Evolutionary conservation across 1,284 basidiomycete genomes (phyloP), one percentile per base, ranked within the genome.

Genomic region (Tilletia walkeri): DNA sequence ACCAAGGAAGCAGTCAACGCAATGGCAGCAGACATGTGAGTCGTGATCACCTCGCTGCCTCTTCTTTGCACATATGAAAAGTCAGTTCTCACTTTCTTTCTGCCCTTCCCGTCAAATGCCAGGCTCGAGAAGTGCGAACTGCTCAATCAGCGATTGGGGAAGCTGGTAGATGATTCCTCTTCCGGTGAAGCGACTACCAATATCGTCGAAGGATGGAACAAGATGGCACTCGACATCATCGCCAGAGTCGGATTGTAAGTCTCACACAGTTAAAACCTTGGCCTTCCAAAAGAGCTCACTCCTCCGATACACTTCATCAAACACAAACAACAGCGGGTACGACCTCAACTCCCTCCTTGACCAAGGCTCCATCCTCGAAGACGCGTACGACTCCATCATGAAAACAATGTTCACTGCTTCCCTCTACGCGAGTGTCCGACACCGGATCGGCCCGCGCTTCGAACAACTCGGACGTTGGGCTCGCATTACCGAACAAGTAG

Each of bases 211-310:
- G 10, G 36, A 16, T 61, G 56, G 56, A 61, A 30, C 20, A 61
- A 61, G 56, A 5, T 61, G 24, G 36, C 24, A 9, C 20, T 61
- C 24, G 56, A 61, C 18, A 18, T 38, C 7, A 30, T 61, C 20
- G 56, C 24, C 20, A 61, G 18, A 18, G 56, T 38, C 36, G 56
- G 56, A n/a, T 61, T 61, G 50, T 53, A 18, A 53, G 50, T 53
- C 18, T 4, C 1, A 18, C 14, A 14, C 6, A 7, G 41, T 53
- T 4, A 7, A 7, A 53, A 7, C 50, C 4, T 4, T 30, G 50
- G 2, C 18, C 7, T n/a, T 30, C 18, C 50, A 7, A 7, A 7
- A 14, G n/a, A n/a, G 18, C 50, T 20, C n/a, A 7, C 4, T 20
- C 18, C n/a, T 20, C 24, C 1, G 9, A 53, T 2, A 7, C 50